Evolutionary conservation across 106 monocot species (phyloP).

Genomic region (Dioscorea dumetorum): DNA sequence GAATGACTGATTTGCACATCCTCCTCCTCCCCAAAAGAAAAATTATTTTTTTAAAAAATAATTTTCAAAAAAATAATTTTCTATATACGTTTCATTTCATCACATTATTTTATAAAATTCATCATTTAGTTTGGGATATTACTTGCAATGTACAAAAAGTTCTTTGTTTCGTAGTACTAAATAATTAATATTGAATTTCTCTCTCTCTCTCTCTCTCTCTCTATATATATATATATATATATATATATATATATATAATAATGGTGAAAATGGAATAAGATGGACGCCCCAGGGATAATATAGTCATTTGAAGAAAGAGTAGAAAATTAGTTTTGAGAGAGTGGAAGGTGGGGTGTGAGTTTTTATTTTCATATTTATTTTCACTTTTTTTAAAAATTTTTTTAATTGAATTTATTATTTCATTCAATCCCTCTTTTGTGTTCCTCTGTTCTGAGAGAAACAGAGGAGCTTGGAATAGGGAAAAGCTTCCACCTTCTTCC

Average conservation of each 20-base stretch:
- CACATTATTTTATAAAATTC: too few relatives aligned
- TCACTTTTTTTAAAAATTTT: background rate
- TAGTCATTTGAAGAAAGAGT: slow-evolving; percentile 1
- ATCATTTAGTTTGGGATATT: too few relatives aligned
- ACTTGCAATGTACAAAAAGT: too few relatives aligned
- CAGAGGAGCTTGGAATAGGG: background rate
- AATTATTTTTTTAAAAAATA: too few relatives aligned
- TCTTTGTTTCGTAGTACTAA: too few relatives aligned
- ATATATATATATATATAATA: background rate
- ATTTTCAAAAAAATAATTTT: too few relatives aligned
- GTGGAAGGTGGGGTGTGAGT: background rate
- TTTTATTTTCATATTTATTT: background rate
- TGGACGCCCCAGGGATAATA: background rate
- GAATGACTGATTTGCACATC: too few relatives aligned
- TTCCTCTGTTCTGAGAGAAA: background rate
- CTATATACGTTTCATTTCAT: too few relatives aligned
- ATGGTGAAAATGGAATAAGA: background rate
- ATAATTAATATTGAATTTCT: too few relatives aligned
- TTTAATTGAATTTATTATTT: background rate
- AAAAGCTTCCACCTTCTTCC: background rate
- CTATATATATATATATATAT: background rate
- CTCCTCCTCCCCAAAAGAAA: too few relatives aligned
- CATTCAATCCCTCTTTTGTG: background rate
- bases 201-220: too few relatives aligned
- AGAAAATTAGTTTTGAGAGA: background rate